Percentiles rank a stretch among this genome's conserved stretches.
Evolutionary conservation across 1,139 yeast species (phyloP).

Genomic region (Tardiomyces digboiensis): DNA sequence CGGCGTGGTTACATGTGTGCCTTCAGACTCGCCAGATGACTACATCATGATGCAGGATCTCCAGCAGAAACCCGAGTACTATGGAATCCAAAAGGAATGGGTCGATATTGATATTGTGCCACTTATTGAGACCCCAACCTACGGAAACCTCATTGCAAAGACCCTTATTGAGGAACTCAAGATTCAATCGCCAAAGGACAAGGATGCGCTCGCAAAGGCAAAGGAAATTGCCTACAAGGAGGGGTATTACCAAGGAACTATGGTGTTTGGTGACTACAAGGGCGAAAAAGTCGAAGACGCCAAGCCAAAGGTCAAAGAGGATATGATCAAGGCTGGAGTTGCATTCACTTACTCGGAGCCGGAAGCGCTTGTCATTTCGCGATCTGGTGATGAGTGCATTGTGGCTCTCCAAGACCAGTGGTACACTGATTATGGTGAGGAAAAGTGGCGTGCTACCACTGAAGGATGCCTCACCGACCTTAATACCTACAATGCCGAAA

Average conservation of each 20-base stretch:
- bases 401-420: slow-evolving; percentile 98
- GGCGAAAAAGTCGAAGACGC: slow-evolving; percentile 92
- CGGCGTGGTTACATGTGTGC: slow-evolving; percentile 98
- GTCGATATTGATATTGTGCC: slow-evolving; percentile 54
- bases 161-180: slow-evolving; percentile 75
- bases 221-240: slow-evolving; percentile 95
- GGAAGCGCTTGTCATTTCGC: slow-evolving; percentile 77
- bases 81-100: slow-evolving; percentile 83
- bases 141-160: slow-evolving; percentile 88
- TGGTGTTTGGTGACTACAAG: slow-evolving; percentile 71
- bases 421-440: slow-evolving; percentile 98
- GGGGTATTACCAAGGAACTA: slow-evolving; percentile 85
- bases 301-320: slow-evolving; percentile 78
- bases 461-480: slow-evolving; percentile 67
- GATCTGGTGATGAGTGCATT: slow-evolving; percentile 96
- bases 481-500: slow-evolving; percentile 79
- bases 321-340: slow-evolving; percentile 62
- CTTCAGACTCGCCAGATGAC: slow-evolving; percentile 98
- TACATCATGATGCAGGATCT: slow-evolving; percentile 78
- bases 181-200: slow-evolving; percentile 92
- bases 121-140: slow-evolving; percentile 69
- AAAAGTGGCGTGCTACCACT: slow-evolving; percentile 78
- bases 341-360: slow-evolving; percentile 95
- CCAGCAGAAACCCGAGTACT: slow-evolving; percentile 84
- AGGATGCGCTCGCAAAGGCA: slow-evolving; percentile 79